Base-by-base conservation (phyloP, 495 filamentous ascomycete genomes). In the Haplographium delicatum region DNA sequence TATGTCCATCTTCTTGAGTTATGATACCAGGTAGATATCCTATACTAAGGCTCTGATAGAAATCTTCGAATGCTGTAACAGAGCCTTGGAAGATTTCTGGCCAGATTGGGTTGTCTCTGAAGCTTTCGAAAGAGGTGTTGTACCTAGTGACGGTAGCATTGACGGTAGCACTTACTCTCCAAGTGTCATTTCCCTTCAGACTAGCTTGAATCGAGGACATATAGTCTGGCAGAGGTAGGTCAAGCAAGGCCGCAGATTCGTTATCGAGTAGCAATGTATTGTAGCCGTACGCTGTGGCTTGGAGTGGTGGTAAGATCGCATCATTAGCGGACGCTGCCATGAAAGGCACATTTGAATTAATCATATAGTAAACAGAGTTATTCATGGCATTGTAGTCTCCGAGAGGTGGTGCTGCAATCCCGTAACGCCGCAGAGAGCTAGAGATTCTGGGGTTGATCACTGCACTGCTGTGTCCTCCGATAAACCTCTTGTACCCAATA, bases 401-500 rank as follows among this genome's bases (percentile, higher is more conserved):
- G 11, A 35, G 33, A 35, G 33, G 33, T 13, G 33, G 33, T 35
- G 33, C 13, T 35, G 33, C 33, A 35, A 4, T 35, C 33, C 33
- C 33, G 33, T 35, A 35, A 35, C 33, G 33, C 33, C 33, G 33
- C 33, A 35, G 33, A 35, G 33, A n/a, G 33, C 33, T 35, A 16
- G 33, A 22, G 16, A 24, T 41, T 10, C 13, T 22, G 38, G 38
- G 18, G 22, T 41, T 19, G 38, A 41, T 41, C 38, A 22, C 13
- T n/a, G 38, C 38, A 41, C 38, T 41, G 18, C 22, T 24, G 38
- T 35, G 33, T 35, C 38, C 38, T 20, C 38, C 38, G 7, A 20
- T 41, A 24, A 41, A 41, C 22, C 38, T 41, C 18, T 41, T 41
- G 38, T 41, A 41, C 18, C 18, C 38, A 24, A 41, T 24, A 41